phyloP scores from a whole-genome alignment of 2,329 filamentous ascomycete species.

The Coniochaeta hoffmannii region DNA sequence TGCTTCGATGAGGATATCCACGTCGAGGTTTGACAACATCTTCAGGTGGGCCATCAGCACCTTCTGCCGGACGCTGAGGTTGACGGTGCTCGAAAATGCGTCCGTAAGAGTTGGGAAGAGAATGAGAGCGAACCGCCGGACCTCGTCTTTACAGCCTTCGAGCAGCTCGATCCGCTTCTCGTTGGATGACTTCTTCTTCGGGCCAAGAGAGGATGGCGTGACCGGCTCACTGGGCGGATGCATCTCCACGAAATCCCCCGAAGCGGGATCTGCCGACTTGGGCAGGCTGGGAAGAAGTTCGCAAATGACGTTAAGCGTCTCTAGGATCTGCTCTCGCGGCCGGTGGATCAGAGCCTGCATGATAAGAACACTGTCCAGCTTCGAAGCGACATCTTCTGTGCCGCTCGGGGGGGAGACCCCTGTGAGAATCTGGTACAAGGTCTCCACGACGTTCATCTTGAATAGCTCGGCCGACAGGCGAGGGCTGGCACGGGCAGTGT shows the following conservation, averaged over 20 bases:
- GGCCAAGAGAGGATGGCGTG: slow-evolving; percentile 30
- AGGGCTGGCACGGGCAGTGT: slow-evolving; percentile 83
- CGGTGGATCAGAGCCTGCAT: slow-evolving; percentile 98
- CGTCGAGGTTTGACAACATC: slow-evolving; percentile 94
- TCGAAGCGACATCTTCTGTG: slow-evolving; percentile 68
- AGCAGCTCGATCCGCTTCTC: slow-evolving; percentile 79
- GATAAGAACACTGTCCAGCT: slow-evolving; percentile 92
- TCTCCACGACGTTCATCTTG: slow-evolving; percentile 96
- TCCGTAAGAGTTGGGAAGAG: slow-evolving; percentile 92
- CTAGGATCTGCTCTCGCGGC: slow-evolving; percentile 90
- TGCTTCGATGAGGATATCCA: slow-evolving; percentile 74
- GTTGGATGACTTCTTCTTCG: slow-evolving; percentile 52
- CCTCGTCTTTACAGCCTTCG: slow-evolving; percentile 73
- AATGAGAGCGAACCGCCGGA: slow-evolving; percentile 87
- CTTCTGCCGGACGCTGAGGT: slow-evolving; percentile 88
- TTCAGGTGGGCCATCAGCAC: slow-evolving; percentile 93
- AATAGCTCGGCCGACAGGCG: slow-evolving; percentile 81
- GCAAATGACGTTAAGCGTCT: slow-evolving; percentile 95
- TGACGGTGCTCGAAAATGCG: slow-evolving; percentile 95
- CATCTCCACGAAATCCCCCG: slow-evolving; percentile 37
- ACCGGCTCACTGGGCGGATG: slow-evolving; percentile 29
- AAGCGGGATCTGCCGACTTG: slow-evolving; percentile 36
- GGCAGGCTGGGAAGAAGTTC: slow-evolving; percentile 78
- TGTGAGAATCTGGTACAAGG: slow-evolving; percentile 92
- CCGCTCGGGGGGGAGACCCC: slow-evolving; percentile 85